These are phyloP conservation scores for Aureobasidium sp. DNA, from an alignment of 2,329 filamentous ascomycete genomes.

Conservation along the genomic window DNA sequence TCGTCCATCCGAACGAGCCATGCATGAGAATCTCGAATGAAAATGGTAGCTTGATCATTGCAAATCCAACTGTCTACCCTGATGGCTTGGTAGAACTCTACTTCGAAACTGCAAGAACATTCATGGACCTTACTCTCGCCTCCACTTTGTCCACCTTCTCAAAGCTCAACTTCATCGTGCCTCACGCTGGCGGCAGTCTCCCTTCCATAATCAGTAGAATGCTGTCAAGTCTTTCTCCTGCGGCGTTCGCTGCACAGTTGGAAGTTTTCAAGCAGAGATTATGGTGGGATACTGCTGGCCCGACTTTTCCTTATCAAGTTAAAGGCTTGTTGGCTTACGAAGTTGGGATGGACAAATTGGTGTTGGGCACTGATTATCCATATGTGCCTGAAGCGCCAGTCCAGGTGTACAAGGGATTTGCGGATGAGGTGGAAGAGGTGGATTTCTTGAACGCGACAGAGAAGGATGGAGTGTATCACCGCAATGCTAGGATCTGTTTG, in stretches of 20 bases:
- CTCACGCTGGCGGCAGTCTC: constrained; percentile 42
- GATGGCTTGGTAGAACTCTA: constrained; percentile 46
- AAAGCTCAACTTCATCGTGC: constrained; percentile 42
- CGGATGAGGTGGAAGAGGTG: neutral
- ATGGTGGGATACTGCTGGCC: neutral
- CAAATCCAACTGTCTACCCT: constrained; percentile 28
- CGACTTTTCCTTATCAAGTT: neutral
- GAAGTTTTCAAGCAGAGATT: neutral
- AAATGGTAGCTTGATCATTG: constrained; percentile 16
- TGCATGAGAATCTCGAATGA: constrained; percentile 21
- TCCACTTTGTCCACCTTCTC: constrained; percentile 42
- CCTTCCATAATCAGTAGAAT: constrained; percentile 30
- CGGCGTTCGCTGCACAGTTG: constrained; percentile 26
- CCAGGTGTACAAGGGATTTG: neutral
- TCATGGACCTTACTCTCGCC: constrained; percentile 43
- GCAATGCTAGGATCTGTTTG: neutral
- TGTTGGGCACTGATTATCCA: neutral
- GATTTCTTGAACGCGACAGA: neutral
- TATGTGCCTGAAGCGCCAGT: neutral
- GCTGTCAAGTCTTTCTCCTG: constrained; percentile 35
- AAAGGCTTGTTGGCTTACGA: neutral
- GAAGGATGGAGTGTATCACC: neutral
- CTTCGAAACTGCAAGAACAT: constrained; percentile 45
- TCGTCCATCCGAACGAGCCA: constrained; percentile 50
- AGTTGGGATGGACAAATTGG: neutral